Evolutionary conservation across 1,139 yeast species (phyloP).

Genomic region (Meyerozyma smithsonii): DNA sequence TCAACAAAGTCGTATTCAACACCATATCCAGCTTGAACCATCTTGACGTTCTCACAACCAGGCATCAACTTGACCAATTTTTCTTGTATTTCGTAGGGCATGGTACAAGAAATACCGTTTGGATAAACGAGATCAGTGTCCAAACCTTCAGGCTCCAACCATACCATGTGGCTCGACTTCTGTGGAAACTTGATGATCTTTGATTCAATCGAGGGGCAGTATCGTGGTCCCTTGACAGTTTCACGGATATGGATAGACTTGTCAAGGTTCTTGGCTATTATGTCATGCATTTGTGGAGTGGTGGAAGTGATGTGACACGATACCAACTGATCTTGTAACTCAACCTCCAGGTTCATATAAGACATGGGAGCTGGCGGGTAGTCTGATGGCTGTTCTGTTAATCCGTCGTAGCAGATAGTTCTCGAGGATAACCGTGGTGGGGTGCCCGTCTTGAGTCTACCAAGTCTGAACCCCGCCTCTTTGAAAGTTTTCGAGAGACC

Average conservation of each 20-base stretch:
- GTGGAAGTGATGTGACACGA: conserved; percentile 78
- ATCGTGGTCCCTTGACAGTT: conserved; percentile 93
- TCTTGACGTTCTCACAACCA: conserved; percentile 81
- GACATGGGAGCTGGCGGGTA: conserved; percentile 87
- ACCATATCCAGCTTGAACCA: conserved; percentile 96
- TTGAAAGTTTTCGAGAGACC: conserved; percentile 79
- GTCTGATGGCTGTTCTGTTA: conserved; percentile 75
- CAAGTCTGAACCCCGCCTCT: conserved; percentile 76
- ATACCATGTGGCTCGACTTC: conserved; percentile 71
- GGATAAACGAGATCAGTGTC: conserved; percentile 86
- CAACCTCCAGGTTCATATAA: conserved; percentile 65
- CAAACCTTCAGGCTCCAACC: conserved; percentile 97
- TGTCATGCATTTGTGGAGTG: conserved; percentile 66
- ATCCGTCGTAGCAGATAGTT: conserved; percentile 60
- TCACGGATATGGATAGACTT: conserved; percentile 88
- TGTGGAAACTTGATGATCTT: conserved; percentile 79
- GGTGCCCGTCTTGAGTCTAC: conserved; percentile 93
- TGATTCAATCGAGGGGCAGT: conserved; percentile 95
- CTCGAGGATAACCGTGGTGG: conserved; percentile 81
- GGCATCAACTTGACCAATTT: conserved; percentile 71
- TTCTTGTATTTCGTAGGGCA: conserved; percentile 91
- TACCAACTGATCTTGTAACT: conserved; percentile 53
- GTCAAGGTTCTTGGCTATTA: conserved; percentile 66
- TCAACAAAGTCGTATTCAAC: conserved; percentile 96
- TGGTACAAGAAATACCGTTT: conserved; percentile 91